phyloP scores from a whole-genome alignment of 305 asterid species.

The Solanum hybrid region DNA sequence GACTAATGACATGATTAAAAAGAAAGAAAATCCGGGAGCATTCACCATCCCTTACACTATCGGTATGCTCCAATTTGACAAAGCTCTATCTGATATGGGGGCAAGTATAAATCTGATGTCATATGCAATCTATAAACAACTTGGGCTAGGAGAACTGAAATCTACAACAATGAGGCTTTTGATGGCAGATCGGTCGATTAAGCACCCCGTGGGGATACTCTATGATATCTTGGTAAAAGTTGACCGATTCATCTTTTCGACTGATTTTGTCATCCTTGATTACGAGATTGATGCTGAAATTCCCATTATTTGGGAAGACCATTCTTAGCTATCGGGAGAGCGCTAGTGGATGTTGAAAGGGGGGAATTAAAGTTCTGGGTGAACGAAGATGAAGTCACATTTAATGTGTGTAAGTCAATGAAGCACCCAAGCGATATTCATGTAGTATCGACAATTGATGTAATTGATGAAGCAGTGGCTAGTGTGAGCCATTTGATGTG shows the following conservation, averaged over 20 bases:
- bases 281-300: not conserved
- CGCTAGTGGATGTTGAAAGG: not conserved
- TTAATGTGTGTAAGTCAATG: not conserved
- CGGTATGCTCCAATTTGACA: not conserved
- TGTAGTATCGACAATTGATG: not conserved
- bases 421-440: not conserved
- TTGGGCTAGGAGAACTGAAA: not conserved
- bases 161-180: not conserved
- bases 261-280: not conserved
- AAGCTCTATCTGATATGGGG: not conserved
- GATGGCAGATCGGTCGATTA: fast-evolving
- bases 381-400: not conserved
- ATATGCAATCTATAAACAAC: no score
- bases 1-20: not conserved
- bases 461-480: not conserved
- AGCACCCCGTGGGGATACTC: not conserved
- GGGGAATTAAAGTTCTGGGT: not conserved
- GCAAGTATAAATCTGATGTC: not conserved
- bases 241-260: not conserved
- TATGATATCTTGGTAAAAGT: not conserved
- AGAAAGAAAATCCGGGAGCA: not conserved
- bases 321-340: not conserved
- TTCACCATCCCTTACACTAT: not conserved
- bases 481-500: not conserved
- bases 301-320: not conserved